Base-by-base conservation (phyloP, 1,139 yeast genomes). In the Yamadazyma dendronema region DNA sequence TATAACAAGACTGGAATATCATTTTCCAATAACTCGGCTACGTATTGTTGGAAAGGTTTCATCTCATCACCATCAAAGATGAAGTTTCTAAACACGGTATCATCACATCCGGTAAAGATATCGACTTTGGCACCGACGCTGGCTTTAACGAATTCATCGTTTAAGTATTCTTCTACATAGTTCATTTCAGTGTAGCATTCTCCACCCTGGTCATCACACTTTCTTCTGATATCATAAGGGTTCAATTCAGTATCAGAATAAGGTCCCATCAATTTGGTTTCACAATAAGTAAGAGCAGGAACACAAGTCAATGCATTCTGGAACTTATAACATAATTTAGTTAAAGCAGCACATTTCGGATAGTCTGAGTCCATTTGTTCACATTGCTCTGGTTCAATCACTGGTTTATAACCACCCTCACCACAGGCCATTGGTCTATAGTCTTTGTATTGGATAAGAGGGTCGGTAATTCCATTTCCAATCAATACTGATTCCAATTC, bases 91-190 rank as follows among this genome's bases (percentile, higher is more conserved):
- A 82, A 83, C 44, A 87, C 79, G 48, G 82, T 89, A 58, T 82
- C 79, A 72, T 87, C 88, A 74, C 98, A 92, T 25, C 89, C 78
- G 55, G 85, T 82, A 63, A 82, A 92, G 33, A 72, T 65, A 40
- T 85, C 94, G 39, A 88, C 94, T 59, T 89, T 96, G 30, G 95
- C 96, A 41, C 98, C 98, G 41, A 92, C 74, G 22, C 87, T 87
- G 46, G 76, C 77, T 66, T 82, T 84, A 30, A 65, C 72, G 34
- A 47, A 59, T 23, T 61, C 67, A 25, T 49, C 52, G 42, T 65
- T 65, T 50, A 65, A 63, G 48, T 57, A 65, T 31, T 65, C 67
- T 36, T 61, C 67, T 42, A 64, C 42, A 36, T 55, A 62, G 35
- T 52, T 46, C 60, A 61, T 54, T 35, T 52, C 62, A 13, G 44